Conservation (phyloP, 2,329 filamentous ascomycete genomes). For the Fusarium marasasianum region DNA sequence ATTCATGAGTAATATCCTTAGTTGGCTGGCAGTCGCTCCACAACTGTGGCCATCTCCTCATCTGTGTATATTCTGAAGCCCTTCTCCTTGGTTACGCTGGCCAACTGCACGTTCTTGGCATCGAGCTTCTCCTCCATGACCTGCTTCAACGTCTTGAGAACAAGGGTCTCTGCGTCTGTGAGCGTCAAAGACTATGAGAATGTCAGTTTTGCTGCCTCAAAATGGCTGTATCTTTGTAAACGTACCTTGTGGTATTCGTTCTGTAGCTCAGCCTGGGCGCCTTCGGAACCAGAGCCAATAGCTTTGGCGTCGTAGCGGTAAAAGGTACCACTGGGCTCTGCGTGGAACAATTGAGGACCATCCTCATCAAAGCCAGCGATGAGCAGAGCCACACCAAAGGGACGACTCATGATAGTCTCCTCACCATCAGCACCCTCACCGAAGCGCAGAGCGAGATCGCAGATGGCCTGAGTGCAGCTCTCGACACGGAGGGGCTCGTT, state of each 20-base stretch:
- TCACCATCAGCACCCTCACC: conserved; percentile 97
- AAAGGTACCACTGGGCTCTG: conserved; percentile 97
- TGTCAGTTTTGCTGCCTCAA: background rate
- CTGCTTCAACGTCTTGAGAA: conserved; percentile 98
- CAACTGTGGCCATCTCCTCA: conserved; percentile 94
- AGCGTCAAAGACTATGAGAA: conserved; percentile 80
- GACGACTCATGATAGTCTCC: conserved; percentile 98
- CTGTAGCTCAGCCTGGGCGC: conserved; percentile 96
- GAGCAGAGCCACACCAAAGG: conserved; percentile 94
- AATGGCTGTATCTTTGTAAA: background rate
- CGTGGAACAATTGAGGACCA: conserved; percentile 95
- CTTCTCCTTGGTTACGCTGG: conserved; percentile 96
- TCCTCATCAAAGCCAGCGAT: conserved; percentile 98
- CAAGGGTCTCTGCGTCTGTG: conserved; percentile 90
- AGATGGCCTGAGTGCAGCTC: conserved; percentile 98
- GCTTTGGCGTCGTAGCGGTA: conserved; percentile 99
- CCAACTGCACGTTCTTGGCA: conserved; percentile 97
- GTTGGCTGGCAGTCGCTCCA: conserved; percentile 80
- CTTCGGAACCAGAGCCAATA: conserved; percentile 96
- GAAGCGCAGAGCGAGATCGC: conserved; percentile 94
- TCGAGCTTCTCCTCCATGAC: conserved; percentile 99
- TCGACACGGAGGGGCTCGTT: conserved; percentile 94
- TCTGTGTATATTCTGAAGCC: conserved; percentile 99
- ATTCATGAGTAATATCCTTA: conserved; percentile 47
- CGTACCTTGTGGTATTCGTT: conserved; percentile 94